phyloP scores from a whole-genome alignment of 2,329 filamentous ascomycete genomes.

The Trichoderma semiorbis region DNA sequence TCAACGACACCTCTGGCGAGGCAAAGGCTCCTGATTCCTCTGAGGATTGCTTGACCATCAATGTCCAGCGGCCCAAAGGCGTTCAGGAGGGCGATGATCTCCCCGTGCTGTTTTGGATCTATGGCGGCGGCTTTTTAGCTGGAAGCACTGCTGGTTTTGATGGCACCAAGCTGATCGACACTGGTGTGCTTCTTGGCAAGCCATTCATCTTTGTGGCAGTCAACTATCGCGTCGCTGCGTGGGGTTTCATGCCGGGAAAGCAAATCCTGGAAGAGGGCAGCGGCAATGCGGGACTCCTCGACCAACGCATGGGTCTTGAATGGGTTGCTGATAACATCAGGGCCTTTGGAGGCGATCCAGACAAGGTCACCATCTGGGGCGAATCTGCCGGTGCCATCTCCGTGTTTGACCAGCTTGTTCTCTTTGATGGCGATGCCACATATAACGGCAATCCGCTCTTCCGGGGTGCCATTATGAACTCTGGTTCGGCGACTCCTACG shows the following conservation, averaged over 20 bases:
- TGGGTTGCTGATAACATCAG: conserved; percentile 77
- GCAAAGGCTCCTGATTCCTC: background rate
- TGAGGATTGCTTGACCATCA: conserved; percentile 64
- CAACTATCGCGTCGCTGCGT: conserved; percentile 73
- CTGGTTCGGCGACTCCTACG: conserved; percentile 59
- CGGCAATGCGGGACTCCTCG: conserved; percentile 67
- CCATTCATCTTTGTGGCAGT: conserved; percentile 72
- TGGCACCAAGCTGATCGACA: conserved; percentile 42
- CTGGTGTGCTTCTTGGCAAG: conserved; percentile 39
- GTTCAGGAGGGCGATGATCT: conserved; percentile 53
- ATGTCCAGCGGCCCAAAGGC: conserved; percentile 56
- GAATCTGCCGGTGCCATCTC: conserved; percentile 70
- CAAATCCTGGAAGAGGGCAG: conserved; percentile 65
- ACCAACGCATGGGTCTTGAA: conserved; percentile 68
- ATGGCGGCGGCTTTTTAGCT: conserved; percentile 61
- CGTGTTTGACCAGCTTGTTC: conserved; percentile 69
- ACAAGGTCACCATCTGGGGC: conserved; percentile 75
- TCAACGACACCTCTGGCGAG: background rate
- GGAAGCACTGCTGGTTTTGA: conserved; percentile 52
- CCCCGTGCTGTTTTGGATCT: conserved; percentile 70
- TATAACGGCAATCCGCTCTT: conserved; percentile 76
- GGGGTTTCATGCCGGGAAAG: conserved; percentile 68
- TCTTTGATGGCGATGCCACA: conserved; percentile 68
- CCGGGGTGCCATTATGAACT: conserved; percentile 75
- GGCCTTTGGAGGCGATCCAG: conserved; percentile 73